Conservation (phyloP, 1,139 yeast species). For the Hansenula sp. region DNA sequence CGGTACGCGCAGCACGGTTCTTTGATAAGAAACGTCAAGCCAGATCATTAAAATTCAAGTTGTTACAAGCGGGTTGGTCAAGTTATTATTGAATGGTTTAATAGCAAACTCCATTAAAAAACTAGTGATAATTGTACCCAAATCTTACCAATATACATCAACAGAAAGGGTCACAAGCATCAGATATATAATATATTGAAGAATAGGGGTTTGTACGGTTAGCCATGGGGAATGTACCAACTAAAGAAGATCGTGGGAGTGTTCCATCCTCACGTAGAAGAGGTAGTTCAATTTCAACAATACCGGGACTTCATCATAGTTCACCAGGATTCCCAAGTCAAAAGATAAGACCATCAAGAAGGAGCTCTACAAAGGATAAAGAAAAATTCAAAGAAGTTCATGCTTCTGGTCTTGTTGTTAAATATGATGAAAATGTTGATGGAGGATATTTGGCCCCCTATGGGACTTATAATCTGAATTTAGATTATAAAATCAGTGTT, state of each 20-base stretch:
- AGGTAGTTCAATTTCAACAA: slow-evolving; percentile 17
- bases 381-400: slow-evolving; percentile 50
- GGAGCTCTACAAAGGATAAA: slow-evolving; percentile 41
- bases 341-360: slow-evolving; percentile 4
- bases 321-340: slow-evolving; percentile 8
- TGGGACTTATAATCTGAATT: slow-evolving; percentile 73
- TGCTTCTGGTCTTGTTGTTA: slow-evolving; percentile 52
- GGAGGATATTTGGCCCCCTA: slow-evolving; percentile 84
- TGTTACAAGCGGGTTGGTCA: not conserved
- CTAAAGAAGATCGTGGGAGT: slow-evolving; percentile 43
- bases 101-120: no score
- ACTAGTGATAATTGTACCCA: no score
- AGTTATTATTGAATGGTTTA: not conserved
- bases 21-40: no score
- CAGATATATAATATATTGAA: not conserved
- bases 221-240: slow-evolving; percentile 58
- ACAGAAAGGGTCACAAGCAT: no score
- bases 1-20: not conserved
- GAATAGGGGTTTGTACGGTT: not conserved
- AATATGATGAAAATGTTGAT: slow-evolving; percentile 60
- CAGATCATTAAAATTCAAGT: no score
- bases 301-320: slow-evolving; percentile 9
- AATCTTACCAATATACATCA: no score
- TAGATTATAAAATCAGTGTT: slow-evolving; percentile 69
- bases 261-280: slow-evolving; percentile 21